A percentile compares a stretch with the other conserved stretches of the same genome.
These are phyloP conservation scores for Diaporthe velutina DNA, from an alignment of 2,329 filamentous ascomycete species.

Conservation along the genomic window DNA sequence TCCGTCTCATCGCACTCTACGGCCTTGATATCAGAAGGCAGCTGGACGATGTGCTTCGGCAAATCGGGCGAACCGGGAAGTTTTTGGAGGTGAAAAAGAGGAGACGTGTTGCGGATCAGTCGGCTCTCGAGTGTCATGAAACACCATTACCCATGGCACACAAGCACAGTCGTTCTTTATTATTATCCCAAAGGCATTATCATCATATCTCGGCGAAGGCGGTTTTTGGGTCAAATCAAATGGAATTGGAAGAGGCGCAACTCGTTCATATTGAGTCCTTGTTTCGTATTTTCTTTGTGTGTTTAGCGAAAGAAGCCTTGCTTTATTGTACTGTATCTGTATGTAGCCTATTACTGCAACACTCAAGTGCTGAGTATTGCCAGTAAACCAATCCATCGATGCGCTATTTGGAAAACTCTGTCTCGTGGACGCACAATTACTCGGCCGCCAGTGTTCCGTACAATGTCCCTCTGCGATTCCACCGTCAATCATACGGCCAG, in stretches of 20 bases:
- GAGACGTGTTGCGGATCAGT: not conserved
- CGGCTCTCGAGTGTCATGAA: not conserved
- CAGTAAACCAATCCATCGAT: slow-evolving; percentile 12
- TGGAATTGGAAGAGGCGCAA: slow-evolving; percentile 6
- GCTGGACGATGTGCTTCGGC: not conserved
- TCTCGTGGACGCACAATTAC: not conserved
- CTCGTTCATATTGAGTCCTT: not conserved
- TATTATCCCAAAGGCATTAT: not conserved
- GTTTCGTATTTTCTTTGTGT: not conserved
- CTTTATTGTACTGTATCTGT: slow-evolving; percentile 14
- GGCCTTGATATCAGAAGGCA: not conserved
- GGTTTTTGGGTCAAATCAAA: slow-evolving; percentile 6
- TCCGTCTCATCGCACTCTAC: not conserved
- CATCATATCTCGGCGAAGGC: slow-evolving; percentile 21
- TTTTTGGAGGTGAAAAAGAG: not conserved
- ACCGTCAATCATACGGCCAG: not conserved
- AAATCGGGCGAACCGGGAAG: not conserved
- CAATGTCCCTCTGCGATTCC: not conserved
- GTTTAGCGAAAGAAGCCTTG: slow-evolving; percentile 22
- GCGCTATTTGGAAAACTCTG: not conserved
- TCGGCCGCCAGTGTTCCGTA: not conserved
- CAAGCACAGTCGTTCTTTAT: slow-evolving; percentile 13
- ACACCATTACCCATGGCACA: not conserved
- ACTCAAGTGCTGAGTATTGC: slow-evolving; percentile 37
- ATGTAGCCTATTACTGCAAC: not conserved